phyloP scores from a whole-genome alignment of 2,329 filamentous ascomycete genomes.

The Aspergillus sojae region DNA sequence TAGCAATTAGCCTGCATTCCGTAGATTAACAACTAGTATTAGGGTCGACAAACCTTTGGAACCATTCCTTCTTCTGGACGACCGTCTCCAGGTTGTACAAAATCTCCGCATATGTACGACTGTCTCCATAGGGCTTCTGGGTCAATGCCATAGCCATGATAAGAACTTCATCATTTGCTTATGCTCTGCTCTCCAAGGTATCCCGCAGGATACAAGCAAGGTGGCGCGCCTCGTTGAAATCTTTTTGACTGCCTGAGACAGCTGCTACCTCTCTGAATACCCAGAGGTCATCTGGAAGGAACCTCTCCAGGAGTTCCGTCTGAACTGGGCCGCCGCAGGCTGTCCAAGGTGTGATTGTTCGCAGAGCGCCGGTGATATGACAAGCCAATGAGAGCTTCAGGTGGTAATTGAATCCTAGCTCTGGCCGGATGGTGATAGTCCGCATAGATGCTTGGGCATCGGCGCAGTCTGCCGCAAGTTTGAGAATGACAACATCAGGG shows the following conservation, averaged over 20 bases:
- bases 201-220: constrained; percentile 27
- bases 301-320: constrained; percentile 17
- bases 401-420: constrained; percentile 21
- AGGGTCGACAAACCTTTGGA: constrained; percentile 9
- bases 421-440: constrained; percentile 21
- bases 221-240: constrained; percentile 24
- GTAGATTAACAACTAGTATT: too few species aligned
- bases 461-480: constrained; percentile 13
- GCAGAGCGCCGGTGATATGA: constrained; percentile 26
- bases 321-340: constrained; percentile 15
- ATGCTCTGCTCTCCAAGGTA: constrained; percentile 17
- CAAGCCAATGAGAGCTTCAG: constrained; percentile 26
- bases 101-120: constrained; percentile 19
- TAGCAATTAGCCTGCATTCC: too few species aligned
- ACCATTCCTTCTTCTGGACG: constrained; percentile 20
- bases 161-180: constrained; percentile 19
- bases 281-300: constrained; percentile 25
- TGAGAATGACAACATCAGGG: constrained; percentile 16
- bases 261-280: constrained; percentile 24
- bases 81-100: constrained; percentile 17
- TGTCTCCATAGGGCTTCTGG: constrained; percentile 12
- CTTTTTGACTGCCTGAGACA: constrained; percentile 20
- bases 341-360: constrained; percentile 26
- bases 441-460: constrained; percentile 27
- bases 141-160: constrained; percentile 21